A percentile compares a stretch with the other conserved stretches of the same genome.
Conservation (phyloP, 257 asterid species). For the Penstemon davidsonii region DNA sequence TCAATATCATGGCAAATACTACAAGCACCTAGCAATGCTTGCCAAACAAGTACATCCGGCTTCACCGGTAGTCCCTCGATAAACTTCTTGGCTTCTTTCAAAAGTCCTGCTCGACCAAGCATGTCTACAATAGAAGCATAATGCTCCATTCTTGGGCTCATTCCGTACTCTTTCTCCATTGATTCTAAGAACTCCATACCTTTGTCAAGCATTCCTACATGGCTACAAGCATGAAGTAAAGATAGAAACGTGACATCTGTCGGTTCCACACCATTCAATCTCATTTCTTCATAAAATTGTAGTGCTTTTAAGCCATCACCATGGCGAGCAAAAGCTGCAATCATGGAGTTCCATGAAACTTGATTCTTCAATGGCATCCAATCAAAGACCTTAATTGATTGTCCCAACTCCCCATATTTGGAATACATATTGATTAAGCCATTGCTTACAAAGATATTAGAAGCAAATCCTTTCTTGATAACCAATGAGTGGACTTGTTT, state of each 20-base stretch:
- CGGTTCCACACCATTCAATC: constrained; percentile 43
- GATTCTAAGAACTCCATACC: constrained; percentile 69
- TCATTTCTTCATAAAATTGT: constrained; percentile 57
- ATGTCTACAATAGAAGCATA: constrained; percentile 79
- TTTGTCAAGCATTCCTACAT: constrained; percentile 57
- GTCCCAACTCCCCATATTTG: constrained; percentile 71
- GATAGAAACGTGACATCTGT: constrained; percentile 79
- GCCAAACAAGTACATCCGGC: constrained; percentile 73
- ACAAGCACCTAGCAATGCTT: constrained; percentile 82
- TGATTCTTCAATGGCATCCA: constrained; percentile 51
- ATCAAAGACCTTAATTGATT: constrained; percentile 50
- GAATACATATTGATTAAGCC: constrained; percentile 88
- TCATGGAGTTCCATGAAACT: constrained; percentile 85
- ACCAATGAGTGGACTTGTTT: constrained; percentile 70
- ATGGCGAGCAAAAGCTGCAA: constrained; percentile 84
- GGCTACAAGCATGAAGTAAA: constrained; percentile 83
- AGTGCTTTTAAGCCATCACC: constrained; percentile 65
- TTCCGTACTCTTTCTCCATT: constrained; percentile 51
- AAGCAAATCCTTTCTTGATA: constrained; percentile 58
- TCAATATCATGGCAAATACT: constrained; percentile 53
- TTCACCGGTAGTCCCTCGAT: constrained; percentile 54
- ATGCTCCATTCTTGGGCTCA: constrained; percentile 80
- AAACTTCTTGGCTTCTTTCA: constrained; percentile 64
- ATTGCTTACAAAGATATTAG: constrained; percentile 56
- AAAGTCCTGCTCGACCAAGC: constrained; percentile 83